Conservation (phyloP, 2,329 filamentous ascomycete species). For the Fusarium praegraminearum region DNA sequence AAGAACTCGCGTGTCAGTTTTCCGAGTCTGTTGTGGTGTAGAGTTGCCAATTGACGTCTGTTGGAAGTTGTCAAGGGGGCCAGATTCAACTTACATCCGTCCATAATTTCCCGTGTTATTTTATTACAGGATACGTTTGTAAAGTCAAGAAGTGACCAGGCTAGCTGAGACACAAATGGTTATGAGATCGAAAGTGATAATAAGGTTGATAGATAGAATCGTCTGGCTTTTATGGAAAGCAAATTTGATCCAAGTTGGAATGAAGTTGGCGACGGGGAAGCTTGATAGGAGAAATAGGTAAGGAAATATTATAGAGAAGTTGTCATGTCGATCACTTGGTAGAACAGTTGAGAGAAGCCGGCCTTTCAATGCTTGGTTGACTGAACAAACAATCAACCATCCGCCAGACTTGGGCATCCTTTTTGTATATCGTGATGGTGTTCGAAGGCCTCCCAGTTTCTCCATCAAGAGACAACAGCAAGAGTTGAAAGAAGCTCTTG, state of each 20-base stretch:
- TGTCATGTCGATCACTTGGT: conserved; percentile 41
- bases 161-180: conserved; percentile 6
- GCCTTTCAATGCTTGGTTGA: conserved; percentile 45
- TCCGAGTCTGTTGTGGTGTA: not conserved
- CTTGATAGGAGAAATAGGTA: conserved; percentile 21
- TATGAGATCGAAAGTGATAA: conserved; percentile 1
- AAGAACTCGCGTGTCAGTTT: conserved; percentile 37
- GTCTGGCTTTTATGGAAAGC: conserved; percentile 19
- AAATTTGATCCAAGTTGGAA: conserved; percentile 4
- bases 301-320: conserved; percentile 37
- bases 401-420: conserved; percentile 40
- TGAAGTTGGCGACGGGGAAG: conserved; percentile 15
- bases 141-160: conserved; percentile 10
- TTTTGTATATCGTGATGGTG: conserved; percentile 49
- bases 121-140: conserved; percentile 13
- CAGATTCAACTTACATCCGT: conserved; percentile 45
- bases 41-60: conserved; percentile 16
- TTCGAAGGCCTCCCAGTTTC: conserved; percentile 46
- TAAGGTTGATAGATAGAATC: conserved; percentile 2
- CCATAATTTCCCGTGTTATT: conserved; percentile 35
- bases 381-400: conserved; percentile 34
- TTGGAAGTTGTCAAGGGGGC: conserved; percentile 14
- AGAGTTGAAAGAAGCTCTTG: conserved; percentile 34
- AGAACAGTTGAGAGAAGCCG: conserved; percentile 45
- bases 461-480: conserved; percentile 33